Evolutionary conservation across 371 early-diverging fungal genomes (phyloP).

Genomic region (Mortierella sp.): DNA sequence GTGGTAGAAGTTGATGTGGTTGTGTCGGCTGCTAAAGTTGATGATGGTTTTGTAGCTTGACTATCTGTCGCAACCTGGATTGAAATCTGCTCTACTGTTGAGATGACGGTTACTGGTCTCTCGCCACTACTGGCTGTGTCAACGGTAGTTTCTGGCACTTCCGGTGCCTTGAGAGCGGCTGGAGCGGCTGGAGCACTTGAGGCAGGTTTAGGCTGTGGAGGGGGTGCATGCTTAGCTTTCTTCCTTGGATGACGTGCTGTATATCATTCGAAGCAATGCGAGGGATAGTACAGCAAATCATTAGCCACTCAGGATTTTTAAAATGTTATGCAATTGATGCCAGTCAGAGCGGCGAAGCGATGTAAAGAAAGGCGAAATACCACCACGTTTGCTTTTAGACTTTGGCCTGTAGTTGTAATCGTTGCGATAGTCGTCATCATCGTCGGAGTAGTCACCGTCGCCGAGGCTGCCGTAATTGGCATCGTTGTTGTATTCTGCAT

Average conservation of each 20-base stretch:
- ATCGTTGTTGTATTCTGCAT: constrained; percentile 75
- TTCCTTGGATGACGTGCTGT: constrained; percentile 14
- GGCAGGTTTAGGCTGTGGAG: constrained; percentile 1
- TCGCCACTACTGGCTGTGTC: constrained; percentile 12
- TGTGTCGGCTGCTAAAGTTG: background rate
- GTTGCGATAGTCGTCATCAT: constrained; percentile 64
- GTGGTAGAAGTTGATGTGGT: background rate
- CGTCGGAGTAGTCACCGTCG: constrained; percentile 64
- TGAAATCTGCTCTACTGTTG: constrained; percentile 13
- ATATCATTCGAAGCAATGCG: background rate
- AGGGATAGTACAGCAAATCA: background rate
- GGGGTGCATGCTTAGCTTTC: constrained; percentile 6
- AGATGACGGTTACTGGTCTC: constrained; percentile 1
- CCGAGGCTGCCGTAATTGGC: constrained; percentile 53
- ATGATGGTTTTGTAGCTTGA: background rate
- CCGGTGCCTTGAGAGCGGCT: background rate
- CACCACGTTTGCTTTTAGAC: constrained; percentile 37
- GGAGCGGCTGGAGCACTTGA: background rate
- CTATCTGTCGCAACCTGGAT: background rate
- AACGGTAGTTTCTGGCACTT: constrained; percentile 14
- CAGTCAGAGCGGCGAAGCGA: background rate
- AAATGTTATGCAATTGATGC: background rate
- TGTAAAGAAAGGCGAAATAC: constrained; percentile 17
- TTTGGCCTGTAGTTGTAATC: constrained; percentile 52
- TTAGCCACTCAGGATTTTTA: background rate